Percentiles rank a stretch among this genome's conserved stretches.
These are phyloP conservation scores for Epithele typhae DNA, from an alignment of 768 basidiomycete genomes.

Conservation along the genomic window DNA sequence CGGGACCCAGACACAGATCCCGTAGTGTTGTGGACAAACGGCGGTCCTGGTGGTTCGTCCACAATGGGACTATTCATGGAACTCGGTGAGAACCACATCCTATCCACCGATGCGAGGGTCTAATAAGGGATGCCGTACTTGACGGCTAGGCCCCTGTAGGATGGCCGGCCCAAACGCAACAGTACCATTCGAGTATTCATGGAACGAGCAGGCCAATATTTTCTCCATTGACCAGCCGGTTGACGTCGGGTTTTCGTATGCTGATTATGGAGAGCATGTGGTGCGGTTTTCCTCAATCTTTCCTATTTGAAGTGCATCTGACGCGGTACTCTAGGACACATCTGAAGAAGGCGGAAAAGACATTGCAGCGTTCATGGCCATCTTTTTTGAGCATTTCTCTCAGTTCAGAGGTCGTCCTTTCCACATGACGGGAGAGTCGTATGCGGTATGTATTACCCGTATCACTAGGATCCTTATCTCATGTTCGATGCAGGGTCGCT, in stretches of 20 bases:
- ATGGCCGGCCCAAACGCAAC: conserved; percentile 46
- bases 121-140: neutral
- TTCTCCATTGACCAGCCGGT: conserved; percentile 38
- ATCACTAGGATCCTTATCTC: neutral
- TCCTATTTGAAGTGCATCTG: too few relatives aligned
- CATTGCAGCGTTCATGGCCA: conserved; percentile 59
- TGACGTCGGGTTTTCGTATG: conserved; percentile 30
- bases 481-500: conserved; percentile 35
- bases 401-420: conserved; percentile 57
- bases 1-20: conserved; percentile 28
- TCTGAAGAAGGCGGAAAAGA: conserved; percentile 66
- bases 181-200: conserved; percentile 50
- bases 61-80: conserved; percentile 40
- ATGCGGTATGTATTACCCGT: conserved; percentile 34
- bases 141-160: conserved; percentile 74
- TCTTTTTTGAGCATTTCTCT: conserved; percentile 68
- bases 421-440: conserved; percentile 40
- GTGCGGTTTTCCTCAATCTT: conserved; percentile 34
- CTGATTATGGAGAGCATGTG: conserved; percentile 52
- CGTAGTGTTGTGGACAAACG: conserved; percentile 33
- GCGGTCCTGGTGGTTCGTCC: conserved; percentile 26
- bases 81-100: conserved; percentile 38
- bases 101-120: conserved; percentile 29
- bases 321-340: conserved; percentile 41
- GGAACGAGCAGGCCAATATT: conserved; percentile 61